phyloP scores from a whole-genome alignment of 192 early-diverging fungal species.

The Fimicolochytrium jonesii region DNA sequence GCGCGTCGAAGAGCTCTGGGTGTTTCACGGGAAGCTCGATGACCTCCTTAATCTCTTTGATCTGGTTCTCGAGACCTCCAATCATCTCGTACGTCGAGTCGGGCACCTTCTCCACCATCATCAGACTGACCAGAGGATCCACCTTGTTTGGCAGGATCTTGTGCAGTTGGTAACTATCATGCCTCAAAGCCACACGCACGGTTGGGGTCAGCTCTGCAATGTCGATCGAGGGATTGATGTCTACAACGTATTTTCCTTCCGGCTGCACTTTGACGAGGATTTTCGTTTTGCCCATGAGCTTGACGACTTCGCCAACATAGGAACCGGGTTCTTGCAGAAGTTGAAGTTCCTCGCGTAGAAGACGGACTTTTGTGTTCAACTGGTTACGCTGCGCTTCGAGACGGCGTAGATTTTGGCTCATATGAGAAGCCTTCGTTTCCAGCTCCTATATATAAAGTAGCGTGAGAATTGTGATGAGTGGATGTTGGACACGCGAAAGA shows the following conservation, averaged over 20 bases:
- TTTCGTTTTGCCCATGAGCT: slow-evolving; percentile 98
- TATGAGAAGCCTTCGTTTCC: slow-evolving; percentile 81
- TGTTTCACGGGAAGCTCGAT: slow-evolving; percentile 99
- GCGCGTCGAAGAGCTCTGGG: slow-evolving; percentile 94
- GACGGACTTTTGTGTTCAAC: slow-evolving; percentile 93
- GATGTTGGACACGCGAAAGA: too few species aligned
- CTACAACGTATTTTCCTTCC: slow-evolving; percentile 98
- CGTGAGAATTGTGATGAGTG: too few species aligned
- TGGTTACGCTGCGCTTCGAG: slow-evolving; percentile 98
- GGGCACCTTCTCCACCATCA: slow-evolving; percentile 99
- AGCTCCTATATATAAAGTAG: slow-evolving; percentile 71
- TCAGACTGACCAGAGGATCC: slow-evolving; percentile 98
- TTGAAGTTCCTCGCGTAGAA: slow-evolving; percentile 93
- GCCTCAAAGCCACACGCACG: slow-evolving; percentile 85
- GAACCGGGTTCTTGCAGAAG: slow-evolving; percentile 95
- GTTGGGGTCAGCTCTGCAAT: slow-evolving; percentile 86
- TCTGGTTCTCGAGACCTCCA: slow-evolving; percentile 97
- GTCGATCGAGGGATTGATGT: slow-evolving; percentile 90
- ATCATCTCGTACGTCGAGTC: slow-evolving; percentile 99
- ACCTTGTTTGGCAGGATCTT: slow-evolving; percentile 96
- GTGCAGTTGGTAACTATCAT: slow-evolving; percentile 89
- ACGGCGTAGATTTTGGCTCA: slow-evolving; percentile 93
- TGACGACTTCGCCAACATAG: slow-evolving; percentile 96
- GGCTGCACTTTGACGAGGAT: slow-evolving; percentile 72
- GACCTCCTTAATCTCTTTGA: slow-evolving; percentile 99